Evolutionary conservation across 108 stramenopile species (phyloP), one percentile per base, ranked within the genome.

Genomic region (Parmales sp.): DNA sequence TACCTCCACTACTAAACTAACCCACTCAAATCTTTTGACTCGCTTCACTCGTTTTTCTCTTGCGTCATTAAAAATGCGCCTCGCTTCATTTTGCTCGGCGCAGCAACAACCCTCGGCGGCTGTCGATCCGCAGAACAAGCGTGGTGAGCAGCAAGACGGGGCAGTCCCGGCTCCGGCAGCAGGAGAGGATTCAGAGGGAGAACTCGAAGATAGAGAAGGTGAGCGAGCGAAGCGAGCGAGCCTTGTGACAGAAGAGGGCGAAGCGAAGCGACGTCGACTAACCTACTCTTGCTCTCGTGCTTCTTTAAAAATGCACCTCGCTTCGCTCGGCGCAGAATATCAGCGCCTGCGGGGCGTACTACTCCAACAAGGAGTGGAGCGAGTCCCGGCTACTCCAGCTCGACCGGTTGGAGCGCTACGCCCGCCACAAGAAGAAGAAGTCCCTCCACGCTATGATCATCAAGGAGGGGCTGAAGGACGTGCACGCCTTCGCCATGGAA

Each of bases 161-260:
- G 4, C 28, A 34, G 54, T 34, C 31, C 54, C 29, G 54, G 54
- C 54, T 60, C 31, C 29, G 54, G 31, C 13, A 60, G n/a, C 36
- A 34, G 29, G 54, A 60, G 28, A 60, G 36, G 31, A 60, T 60
- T 20, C 31, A 28, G 6, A 20, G 11, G 31, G 54, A 60, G 7
- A 60, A 60, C 54, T 13, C 29, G 31, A 60, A 60, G 54, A 60
- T 60, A 28, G 20, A 34, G 13, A 60, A 60, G n/a, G n/a, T n/a
- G n/a, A n/a, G n/a, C n/a, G n/a, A n/a, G n/a, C n/a, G n/a, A n/a
- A n/a, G n/a, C n/a, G n/a, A n/a, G n/a, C n/a, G n/a, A n/a, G n/a
- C n/a, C n/a, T n/a, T n/a, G n/a, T n/a, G n/a, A n/a, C n/a, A n/a
- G n/a, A n/a, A n/a, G n/a, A n/a, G n/a, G n/a, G n/a, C n/a, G n/a